Evolutionary conservation across 2,329 filamentous ascomycete genomes (phyloP), one percentile per base, ranked within the genome.

Genomic region (Juglanconis juglandina): DNA sequence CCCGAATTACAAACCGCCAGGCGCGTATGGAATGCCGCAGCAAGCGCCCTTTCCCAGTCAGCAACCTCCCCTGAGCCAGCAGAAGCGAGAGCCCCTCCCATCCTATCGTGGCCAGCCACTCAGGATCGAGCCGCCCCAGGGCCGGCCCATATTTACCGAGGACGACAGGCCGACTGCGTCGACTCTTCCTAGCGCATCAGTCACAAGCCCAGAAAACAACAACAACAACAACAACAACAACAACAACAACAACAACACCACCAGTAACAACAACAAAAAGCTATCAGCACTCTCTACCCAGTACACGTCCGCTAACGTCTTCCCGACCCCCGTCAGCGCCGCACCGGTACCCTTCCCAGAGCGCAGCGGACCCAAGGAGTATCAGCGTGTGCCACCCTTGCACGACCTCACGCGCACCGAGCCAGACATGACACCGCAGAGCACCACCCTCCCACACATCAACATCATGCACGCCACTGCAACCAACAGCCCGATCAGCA

Each of bases 261-360:
- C 24, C 24, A 24, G 24, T 24, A 24, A 24, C 24, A 24, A 24
- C 24, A 24, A 24, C 24, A 24, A 24, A 24, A 24, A 87, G 72
- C 74, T 86, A n/a, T 85, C 85, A 3, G 79, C 83, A 14, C 72
- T 86, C 39, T 80, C 83, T 13, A 58, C 58, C n/a, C 69, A 70
- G 7, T 83, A 80, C 68, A 69, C 72, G 35, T 76, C 81, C 5
- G 78, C 77, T 54, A 86, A 82, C 69, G 77, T 81, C 32, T 86
- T 86, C 62, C 83, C 84, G 34, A 88, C 86, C 14, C 86, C 86
- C 9, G 78, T 87, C 67, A 88, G 84, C 70, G 86, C 86, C 48
- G 71, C 75, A 8, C 68, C 71, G 17, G 60, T 68, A 0, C 73
- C 76, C 4, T 82, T 81, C 66, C 74, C 75, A 49, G 79, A 82